Evolutionary conservation across 805 yeast genomes (phyloP), one percentile per base, ranked within the genome.

Genomic region (Kuraishia ogatae): DNA sequence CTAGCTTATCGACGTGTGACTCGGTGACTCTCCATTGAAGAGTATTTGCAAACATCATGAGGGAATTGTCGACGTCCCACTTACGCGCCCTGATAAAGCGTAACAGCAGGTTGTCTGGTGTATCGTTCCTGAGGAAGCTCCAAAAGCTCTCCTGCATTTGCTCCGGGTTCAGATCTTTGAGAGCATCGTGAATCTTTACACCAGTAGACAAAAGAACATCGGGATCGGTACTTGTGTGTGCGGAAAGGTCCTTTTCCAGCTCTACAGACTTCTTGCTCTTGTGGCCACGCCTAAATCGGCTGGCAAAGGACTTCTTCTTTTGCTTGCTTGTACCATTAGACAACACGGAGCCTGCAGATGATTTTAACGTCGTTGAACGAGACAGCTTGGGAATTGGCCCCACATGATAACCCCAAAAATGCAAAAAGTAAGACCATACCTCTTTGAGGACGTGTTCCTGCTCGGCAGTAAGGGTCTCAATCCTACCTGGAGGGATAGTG

Each of bases 1-100:
- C 62, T 59, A 89, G 65, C 17, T 78, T 71, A 62, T 89, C 90
- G 29, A 85, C 83, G 7, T 81, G 73, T 55, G 77, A 76, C 58
- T 81, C 87, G 48, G 77, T 75, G 17, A 73, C 59, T 65, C 97
- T 82, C 96, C 97, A 92, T 58, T 79, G 75, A 60, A 89, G 67
- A 5, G 96, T 84, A 58, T 79, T 75, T n/a, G 85, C 76, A 53
- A 89, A 64, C 96, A 91, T 90, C 21, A 74, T 73, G 55, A 88
- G 66, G 0, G 90, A 77, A 63, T 83, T 81, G 61, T 82, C 85
- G 22, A 84, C 76, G 60, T 87, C 82, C 85, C 90, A 90, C 71
- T 90, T 90, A 71, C 97, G 83, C 46, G 97, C 97, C 61, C 96
- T 78, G 24, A 89, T 70, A 63, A 86, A 92, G 63, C 96, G 79